Base-by-base conservation (phyloP, 2,329 filamentous ascomycete genomes). In the Alternaria brassicicola region DNA sequence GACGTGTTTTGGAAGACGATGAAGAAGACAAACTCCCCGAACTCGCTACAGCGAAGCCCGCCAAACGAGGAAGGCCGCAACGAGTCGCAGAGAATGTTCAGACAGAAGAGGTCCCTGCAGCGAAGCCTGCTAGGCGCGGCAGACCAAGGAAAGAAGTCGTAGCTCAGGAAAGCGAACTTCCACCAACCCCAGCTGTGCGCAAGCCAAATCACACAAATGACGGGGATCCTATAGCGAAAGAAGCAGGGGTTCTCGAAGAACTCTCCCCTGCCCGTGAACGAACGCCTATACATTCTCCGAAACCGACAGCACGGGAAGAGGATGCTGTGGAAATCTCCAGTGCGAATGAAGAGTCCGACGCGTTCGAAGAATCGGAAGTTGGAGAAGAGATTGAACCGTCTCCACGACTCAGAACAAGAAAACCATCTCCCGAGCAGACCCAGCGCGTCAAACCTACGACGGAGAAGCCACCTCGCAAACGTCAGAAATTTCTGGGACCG, bases 401-500 rank as follows among this genome's bases (percentile, higher is more conserved):
- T 17, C 59, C 62, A 55, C 57, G 19, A 38, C 57, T 61, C 12
- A 31, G 41, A n/a, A 12, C 59, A 35, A 69, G 55, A 39, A 59
- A 45, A 12, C 54, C 36, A 28, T 56, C 61, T 41, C 61, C 62
- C n/a, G 66, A 66, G 26, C 57, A 59, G 47, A 48, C 35, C 25
- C 62, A 55, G 8, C 60, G 30, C 1, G 31, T 53, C 46, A 71
- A 68, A 36, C 28, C 58, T 19, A 25, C 56, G 5, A 63, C 42
- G 45, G 60, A 71, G 39, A 58, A 73, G 38, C 72, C 71, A 31
- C 63, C 64, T 15, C 65, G 62, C 30, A 75, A 73, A 47, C 73
- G 72, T 12, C 68, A 67, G 30, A 74, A 72, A 19, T 62, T 64
- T 41, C 43, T 61, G 15, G 76, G 66, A n/a, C 67, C 64, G 26